These are phyloP conservation scores for Phytophthora cryptogea DNA, from an alignment of 352 stramenopile species.

Conservation along the genomic window DNA sequence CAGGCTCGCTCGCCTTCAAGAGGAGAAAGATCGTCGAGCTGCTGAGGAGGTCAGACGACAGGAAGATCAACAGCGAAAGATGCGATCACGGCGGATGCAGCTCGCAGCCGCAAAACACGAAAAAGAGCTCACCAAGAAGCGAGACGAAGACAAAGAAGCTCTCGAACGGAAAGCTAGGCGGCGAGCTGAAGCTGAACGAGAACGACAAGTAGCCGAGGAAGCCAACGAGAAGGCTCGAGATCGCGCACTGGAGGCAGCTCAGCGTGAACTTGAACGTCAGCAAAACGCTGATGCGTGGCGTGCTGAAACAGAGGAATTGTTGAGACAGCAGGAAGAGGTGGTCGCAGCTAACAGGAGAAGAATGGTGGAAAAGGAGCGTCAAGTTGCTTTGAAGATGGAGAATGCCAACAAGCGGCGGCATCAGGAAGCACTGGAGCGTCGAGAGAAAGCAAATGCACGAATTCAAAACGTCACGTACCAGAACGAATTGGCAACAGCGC, in stretches of 20 bases:
- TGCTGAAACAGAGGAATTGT: slow-evolving; percentile 60
- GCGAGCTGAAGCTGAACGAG: slow-evolving; percentile 55
- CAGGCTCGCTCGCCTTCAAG: slow-evolving; percentile 69
- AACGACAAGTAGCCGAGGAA: slow-evolving; percentile 50
- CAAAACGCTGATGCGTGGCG: slow-evolving; percentile 75
- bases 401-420: slow-evolving; percentile 48
- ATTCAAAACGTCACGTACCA: slow-evolving; percentile 62
- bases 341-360: slow-evolving; percentile 48
- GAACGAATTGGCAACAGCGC: slow-evolving; percentile 62
- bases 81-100: slow-evolving; percentile 46
- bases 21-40: slow-evolving; percentile 58
- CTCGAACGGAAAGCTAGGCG: slow-evolving; percentile 39
- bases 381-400: slow-evolving; percentile 68
- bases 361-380: slow-evolving; percentile 71
- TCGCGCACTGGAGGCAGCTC: slow-evolving; percentile 44
- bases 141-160: slow-evolving; percentile 61
- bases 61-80: slow-evolving; percentile 64
- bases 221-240: slow-evolving; percentile 39
- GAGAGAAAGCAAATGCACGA: slow-evolving; percentile 52
- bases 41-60: slow-evolving; percentile 58
- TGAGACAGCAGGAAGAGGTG: slow-evolving; percentile 68
- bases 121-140: slow-evolving; percentile 63
- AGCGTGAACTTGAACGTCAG: slow-evolving; percentile 60
- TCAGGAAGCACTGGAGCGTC: slow-evolving; percentile 56
- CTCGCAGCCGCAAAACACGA: slow-evolving; percentile 64